These are phyloP conservation scores for Ambrosia trifida DNA, from an alignment of 129 eudicot genomes.

Conservation along the genomic window DNA sequence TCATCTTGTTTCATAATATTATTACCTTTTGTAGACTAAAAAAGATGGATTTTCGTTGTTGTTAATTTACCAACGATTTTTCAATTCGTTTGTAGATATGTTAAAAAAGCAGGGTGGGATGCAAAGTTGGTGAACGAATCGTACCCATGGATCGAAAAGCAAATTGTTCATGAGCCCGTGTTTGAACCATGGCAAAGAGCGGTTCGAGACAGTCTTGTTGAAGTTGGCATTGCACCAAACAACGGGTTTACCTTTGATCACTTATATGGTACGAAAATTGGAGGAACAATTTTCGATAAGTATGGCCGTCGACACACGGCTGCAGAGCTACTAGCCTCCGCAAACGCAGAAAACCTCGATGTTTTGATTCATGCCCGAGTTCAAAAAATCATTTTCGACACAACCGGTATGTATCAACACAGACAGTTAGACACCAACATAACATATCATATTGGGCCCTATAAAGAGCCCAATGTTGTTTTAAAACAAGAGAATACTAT, in stretches of 20 bases:
- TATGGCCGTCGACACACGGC: conserved; percentile 85
- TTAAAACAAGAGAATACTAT: background rate
- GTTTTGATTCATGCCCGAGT: conserved; percentile 81
- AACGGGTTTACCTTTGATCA: conserved; percentile 95
- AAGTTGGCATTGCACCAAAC: conserved; percentile 71
- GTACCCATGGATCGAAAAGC: conserved; percentile 87
- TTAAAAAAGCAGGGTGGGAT: conserved; percentile 74
- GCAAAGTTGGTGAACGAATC: conserved; percentile 84
- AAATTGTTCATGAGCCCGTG: conserved; percentile 68
- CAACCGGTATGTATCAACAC: conserved; percentile 42
- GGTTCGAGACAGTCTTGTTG: conserved; percentile 71
- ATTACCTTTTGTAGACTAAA: background rate
- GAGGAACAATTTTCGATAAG: conserved; percentile 89
- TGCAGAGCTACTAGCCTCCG: conserved; percentile 76
- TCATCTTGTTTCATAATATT: background rate
- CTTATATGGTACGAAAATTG: conserved; percentile 83
- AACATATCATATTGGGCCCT: background rate
- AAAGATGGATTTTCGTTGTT: background rate
- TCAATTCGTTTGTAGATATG: conserved; percentile 42
- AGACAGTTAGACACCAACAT: background rate
- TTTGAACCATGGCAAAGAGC: conserved; percentile 76
- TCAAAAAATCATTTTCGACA: conserved; percentile 77
- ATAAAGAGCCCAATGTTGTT: background rate
- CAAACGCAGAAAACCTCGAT: conserved; percentile 47
- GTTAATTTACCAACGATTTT: background rate